Conservation (phyloP, 2,329 filamentous ascomycete genomes). For the Beauveria caledonica region DNA sequence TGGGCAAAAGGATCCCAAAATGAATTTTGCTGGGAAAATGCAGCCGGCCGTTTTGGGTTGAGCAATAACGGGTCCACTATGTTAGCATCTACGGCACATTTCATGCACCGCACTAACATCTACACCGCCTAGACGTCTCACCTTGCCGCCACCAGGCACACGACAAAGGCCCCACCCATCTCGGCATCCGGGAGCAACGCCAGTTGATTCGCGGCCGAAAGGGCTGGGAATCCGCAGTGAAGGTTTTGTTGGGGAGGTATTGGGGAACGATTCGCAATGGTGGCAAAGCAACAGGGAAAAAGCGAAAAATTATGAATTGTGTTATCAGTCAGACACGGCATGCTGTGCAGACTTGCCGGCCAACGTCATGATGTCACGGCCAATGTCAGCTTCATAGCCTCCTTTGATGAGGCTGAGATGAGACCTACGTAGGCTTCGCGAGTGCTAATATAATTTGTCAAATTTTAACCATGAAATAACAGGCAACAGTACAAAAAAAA, state of each 20-base stretch:
- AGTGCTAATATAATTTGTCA: too few species aligned
- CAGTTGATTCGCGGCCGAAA: slow-evolving; percentile 7
- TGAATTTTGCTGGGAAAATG: slow-evolving; percentile 1
- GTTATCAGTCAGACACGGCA: too few species aligned
- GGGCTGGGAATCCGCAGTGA: background rate
- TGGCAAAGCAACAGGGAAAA: background rate
- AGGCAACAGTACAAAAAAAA: too few species aligned
- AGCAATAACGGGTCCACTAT: background rate
- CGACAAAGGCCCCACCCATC: slow-evolving; percentile 9
- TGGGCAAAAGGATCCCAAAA: background rate
- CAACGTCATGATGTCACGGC: too few species aligned
- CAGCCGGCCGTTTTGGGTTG: background rate
- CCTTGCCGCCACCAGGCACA: background rate
- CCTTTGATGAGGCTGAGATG: too few species aligned
- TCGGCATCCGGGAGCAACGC: slow-evolving; percentile 8
- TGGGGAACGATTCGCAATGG: background rate
- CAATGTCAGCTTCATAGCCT: too few species aligned
- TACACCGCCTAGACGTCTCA: background rate
- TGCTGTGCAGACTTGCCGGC: too few species aligned
- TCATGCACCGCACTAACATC: background rate
- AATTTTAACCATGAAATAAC: too few species aligned
- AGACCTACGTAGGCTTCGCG: too few species aligned
- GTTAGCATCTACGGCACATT: background rate
- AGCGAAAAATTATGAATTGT: too few species aligned
- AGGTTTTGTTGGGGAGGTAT: slow-evolving; percentile 8